These are phyloP conservation scores for Phragmites australis DNA, from an alignment of 176 grass and related monocot species.

Conservation along the genomic window DNA sequence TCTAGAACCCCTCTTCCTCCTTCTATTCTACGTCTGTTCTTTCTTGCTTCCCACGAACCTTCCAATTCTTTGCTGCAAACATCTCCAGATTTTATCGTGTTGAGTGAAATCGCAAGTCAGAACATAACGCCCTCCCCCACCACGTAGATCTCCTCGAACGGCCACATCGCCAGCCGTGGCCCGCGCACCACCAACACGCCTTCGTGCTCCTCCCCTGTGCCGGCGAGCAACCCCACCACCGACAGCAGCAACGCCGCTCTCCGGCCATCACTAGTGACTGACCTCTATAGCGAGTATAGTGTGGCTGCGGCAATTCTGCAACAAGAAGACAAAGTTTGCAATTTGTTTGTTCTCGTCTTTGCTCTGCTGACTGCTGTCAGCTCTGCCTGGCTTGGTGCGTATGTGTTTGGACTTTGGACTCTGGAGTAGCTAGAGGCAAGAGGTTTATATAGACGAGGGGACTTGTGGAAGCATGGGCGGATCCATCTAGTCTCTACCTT, in stretches of 20 bases:
- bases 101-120: too few relatives aligned
- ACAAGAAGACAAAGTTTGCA: neutral
- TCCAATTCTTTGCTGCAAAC: too few relatives aligned
- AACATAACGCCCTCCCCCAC: slow-evolving; percentile 70
- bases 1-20: too few relatives aligned
- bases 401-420: neutral
- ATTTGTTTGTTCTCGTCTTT: neutral
- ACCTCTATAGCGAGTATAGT: too few relatives aligned
- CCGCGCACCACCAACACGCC: slow-evolving; percentile 33
- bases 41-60: too few relatives aligned
- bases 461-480: neutral
- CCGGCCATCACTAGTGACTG: neutral
- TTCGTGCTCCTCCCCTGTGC: neutral
- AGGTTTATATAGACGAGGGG: slow-evolving; percentile 24
- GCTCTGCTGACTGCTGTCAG: neutral
- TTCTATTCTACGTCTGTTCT: too few relatives aligned
- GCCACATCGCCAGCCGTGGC: slow-evolving; percentile 31
- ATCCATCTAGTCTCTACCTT: too few relatives aligned
- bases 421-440: neutral
- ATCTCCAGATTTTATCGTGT: too few relatives aligned
- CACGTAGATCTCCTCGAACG: slow-evolving; percentile 89
- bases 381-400: neutral
- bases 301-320: neutral
- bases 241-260: slow-evolving; percentile 42
- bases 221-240: slow-evolving; percentile 47